Base-by-base conservation (phyloP, 2,329 filamentous ascomycete genomes). In the Pseudonectria foliicola region DNA sequence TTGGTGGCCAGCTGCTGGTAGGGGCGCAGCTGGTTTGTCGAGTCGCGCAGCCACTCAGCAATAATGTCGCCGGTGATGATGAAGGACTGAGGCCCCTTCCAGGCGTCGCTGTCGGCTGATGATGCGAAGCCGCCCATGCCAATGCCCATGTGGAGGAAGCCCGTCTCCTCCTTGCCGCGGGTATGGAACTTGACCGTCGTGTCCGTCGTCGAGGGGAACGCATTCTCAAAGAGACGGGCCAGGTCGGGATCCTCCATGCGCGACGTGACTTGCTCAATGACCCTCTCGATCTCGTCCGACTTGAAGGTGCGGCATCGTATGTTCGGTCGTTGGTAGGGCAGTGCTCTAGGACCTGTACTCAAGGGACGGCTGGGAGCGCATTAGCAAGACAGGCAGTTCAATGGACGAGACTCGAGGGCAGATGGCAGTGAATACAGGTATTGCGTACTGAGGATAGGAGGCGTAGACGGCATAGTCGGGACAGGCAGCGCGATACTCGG, bases 1-100 rank as follows among this genome's bases (percentile, higher is more conserved):
- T 86, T 85, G 52, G 80, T 85, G 3, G 89, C 84, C 15, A 98
- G 68, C 0, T 75, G 67, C 56, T 95, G 90, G 55, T 98, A 98
- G 34, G 92, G 89, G 2, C 82, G 77, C 34, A 98, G 65, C 61
- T 98, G 92, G 60, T 96, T 96, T 10, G 88, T 93, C 10, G 86
- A 93, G 61, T 95, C 87, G 33, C 88, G 79, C 32, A 95, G 67
- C 88, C 88, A 95, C 59, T 94, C 87, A 0, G 88, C 88, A 51
- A 93, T 85, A 56, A 95, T 95, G 49, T 95, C 87, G 33, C 87
- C 87, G 0, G 87, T 95, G 32, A 94, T 93, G 45, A 96, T 82
- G 57, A 96, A 96, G 10, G 84, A 89, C 53, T 96, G 90, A 0
- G 85, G 70, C 0, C 89, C 89, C 47, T 83, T 70, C 89, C 89